Evolutionary conservation across 768 basidiomycete genomes (phyloP), one percentile per base, ranked within the genome.

Genomic region (Mycena alexandri): DNA sequence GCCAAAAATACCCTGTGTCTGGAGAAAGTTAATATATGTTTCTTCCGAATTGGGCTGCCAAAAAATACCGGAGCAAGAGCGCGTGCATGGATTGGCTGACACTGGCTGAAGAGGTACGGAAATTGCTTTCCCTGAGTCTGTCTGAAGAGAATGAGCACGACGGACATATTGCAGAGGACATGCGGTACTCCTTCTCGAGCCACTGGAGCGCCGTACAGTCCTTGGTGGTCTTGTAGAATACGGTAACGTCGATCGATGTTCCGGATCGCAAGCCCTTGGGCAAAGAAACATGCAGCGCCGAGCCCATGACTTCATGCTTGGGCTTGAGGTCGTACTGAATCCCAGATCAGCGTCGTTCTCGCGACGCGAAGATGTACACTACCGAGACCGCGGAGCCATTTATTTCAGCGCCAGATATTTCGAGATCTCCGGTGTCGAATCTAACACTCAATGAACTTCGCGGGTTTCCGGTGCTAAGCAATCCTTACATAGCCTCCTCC

Each of bases 41-140:
- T n/a, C n/a, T 29, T 3, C 3, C 6, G 55, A 41, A 24, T 24
- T 24, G 41, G 42, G 34, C 46, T 11, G 3, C 19, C 34, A 12
- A 36, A 6, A 36, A n/a, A 17, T 29, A 94, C 74, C 1, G 95
- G 96, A 1, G 87, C 86, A 38, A 97, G 78, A 5, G 90, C 85
- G 29, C 96, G 88, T 2, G 93, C 93, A 74, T 96, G 90, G 71
- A 96, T 97, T 6, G 96, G 94, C 71, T 98, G 95, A 73, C 92
- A 94, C 73, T 98, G 96, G 68, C 93, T 95, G 82, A 96, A 98
- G 17, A 98, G 78, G 79, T 92, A 98, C 0, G 94, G 91, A 75
- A 93, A 92, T 19, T 81, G 80, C 70, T 95, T 94, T 14, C 94
- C 94, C 67, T 93, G 93, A 0, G 95, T 98, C 79, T 95, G 90